These are phyloP conservation scores for Chalara sp. DNA, from an alignment of 2,329 filamentous ascomycete species.

Conservation along the genomic window DNA sequence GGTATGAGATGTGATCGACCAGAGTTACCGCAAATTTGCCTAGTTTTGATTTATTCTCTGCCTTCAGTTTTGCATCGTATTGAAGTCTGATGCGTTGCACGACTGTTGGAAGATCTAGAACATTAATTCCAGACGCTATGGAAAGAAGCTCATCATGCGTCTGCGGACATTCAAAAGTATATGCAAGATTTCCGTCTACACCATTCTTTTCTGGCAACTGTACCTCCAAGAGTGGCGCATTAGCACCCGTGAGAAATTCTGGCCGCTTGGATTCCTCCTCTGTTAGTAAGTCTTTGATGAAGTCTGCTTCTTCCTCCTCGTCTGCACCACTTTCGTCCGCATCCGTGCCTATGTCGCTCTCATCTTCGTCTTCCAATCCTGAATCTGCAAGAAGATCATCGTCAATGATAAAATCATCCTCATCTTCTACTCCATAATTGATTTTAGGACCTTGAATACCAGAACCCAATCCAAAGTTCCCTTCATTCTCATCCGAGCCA, in stretches of 20 bases:
- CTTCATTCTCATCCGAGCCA: constrained; percentile 28
- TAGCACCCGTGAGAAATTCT: constrained; percentile 40
- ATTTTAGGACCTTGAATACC: constrained; percentile 46
- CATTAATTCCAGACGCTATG: constrained; percentile 53
- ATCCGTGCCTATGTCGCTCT: constrained; percentile 42
- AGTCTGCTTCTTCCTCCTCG: constrained; percentile 57
- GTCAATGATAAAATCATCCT: constrained; percentile 89
- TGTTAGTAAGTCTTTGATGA: constrained; percentile 61
- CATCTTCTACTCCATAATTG: constrained; percentile 75
- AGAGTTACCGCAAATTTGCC: constrained; percentile 58
- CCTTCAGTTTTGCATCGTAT: constrained; percentile 83
- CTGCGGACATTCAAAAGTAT: constrained; percentile 79
- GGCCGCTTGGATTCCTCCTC: constrained; percentile 49
- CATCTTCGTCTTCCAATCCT: constrained; percentile 57
- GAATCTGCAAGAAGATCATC: constrained; percentile 81
- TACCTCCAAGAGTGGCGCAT: constrained; percentile 36
- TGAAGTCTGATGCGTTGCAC: constrained; percentile 85
- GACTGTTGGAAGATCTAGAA: constrained; percentile 65
- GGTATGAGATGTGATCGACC: constrained; percentile 52
- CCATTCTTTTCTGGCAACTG: constrained; percentile 29
- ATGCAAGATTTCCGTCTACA: constrained; percentile 57
- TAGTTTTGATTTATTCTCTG: constrained; percentile 79
- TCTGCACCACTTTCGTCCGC: constrained; percentile 34
- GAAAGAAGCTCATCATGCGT: constrained; percentile 67
- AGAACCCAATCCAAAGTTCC: constrained; percentile 53